A percentile compares a stretch with the other conserved stretches of the same genome.
Evolutionary conservation across 2,329 filamentous ascomycete species (phyloP).

Genomic region (Nemania serpens): DNA sequence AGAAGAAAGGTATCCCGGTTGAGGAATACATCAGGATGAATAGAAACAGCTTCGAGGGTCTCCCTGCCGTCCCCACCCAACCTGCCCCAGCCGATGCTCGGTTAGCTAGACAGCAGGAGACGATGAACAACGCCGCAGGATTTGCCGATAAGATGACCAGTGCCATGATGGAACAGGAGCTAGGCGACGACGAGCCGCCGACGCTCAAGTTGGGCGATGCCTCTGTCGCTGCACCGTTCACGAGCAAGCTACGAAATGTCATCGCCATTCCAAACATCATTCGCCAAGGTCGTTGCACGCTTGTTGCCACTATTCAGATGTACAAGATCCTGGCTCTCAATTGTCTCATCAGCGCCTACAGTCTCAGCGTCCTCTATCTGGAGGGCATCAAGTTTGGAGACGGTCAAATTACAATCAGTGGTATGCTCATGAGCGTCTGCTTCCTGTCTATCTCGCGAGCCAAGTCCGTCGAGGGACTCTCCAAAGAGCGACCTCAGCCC

Average conservation of each 20-base stretch:
- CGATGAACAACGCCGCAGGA: slow-evolving; percentile 72
- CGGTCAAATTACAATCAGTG: slow-evolving; percentile 96
- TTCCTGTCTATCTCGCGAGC: slow-evolving; percentile 98
- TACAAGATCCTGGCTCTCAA: slow-evolving; percentile 99
- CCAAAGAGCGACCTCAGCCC: slow-evolving; percentile 95
- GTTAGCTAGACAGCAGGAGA: slow-evolving; percentile 66
- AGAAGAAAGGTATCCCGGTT: slow-evolving; percentile 72
- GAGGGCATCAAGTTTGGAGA: slow-evolving; percentile 99
- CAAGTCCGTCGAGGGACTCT: slow-evolving; percentile 91
- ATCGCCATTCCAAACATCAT: slow-evolving; percentile 98
- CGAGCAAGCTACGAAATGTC: slow-evolving; percentile 95
- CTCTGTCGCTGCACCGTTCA: slow-evolving; percentile 96
- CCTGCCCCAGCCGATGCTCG: slow-evolving; percentile 59
- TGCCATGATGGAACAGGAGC: slow-evolving; percentile 86
- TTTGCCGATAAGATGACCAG: slow-evolving; percentile 86
- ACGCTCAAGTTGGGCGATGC: slow-evolving; percentile 97
- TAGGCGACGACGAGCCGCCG: slow-evolving; percentile 88
- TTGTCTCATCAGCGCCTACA: slow-evolving; percentile 97
- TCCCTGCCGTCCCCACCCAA: slow-evolving; percentile 70
- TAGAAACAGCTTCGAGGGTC: slow-evolving; percentile 63
- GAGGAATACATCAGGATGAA: slow-evolving; percentile 60
- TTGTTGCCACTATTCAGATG: slow-evolving; percentile 99
- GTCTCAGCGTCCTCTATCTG: slow-evolving; percentile 91
- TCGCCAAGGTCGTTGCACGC: slow-evolving; percentile 93
- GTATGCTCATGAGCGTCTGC: slow-evolving; percentile 99